Evolutionary conservation across 495 filamentous ascomycete species (phyloP).

Genomic region (Penicillium lagena): DNA sequence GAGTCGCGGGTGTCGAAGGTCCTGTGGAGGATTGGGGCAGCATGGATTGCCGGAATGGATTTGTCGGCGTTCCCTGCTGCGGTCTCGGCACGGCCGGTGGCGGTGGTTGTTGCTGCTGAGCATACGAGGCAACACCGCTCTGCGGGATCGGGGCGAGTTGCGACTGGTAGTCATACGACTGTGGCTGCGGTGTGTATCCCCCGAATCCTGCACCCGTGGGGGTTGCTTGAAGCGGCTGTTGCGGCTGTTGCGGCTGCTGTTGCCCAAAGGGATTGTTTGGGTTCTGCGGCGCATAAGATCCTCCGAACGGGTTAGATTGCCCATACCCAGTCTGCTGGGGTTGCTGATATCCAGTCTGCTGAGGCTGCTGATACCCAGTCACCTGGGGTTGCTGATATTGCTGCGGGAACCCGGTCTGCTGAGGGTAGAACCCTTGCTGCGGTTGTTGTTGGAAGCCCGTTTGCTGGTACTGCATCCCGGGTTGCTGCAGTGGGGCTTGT

Average conservation of each 20-base stretch:
- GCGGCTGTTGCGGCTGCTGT: constrained; percentile 31
- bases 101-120: constrained; percentile 37
- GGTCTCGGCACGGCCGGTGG: constrained; percentile 12
- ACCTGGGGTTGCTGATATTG: constrained; percentile 28
- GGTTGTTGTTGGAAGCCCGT: constrained; percentile 42
- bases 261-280: constrained; percentile 49
- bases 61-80: constrained; percentile 54
- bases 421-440: constrained; percentile 29
- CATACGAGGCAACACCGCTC: constrained; percentile 47
- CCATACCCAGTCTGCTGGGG: constrained; percentile 11
- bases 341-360: constrained; percentile 18
- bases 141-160: constrained; percentile 59
- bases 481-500: constrained; percentile 26
- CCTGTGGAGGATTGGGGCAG: constrained; percentile 51
- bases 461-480: constrained; percentile 41
- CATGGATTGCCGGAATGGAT: constrained; percentile 87
- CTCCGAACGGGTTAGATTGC: constrained; percentile 21
- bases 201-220: constrained; percentile 84
- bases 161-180: constrained; percentile 42
- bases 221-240: constrained; percentile 48
- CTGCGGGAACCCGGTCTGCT: constrained; percentile 26
- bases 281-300: constrained; percentile 41
- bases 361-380: constrained; percentile 34
- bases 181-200: constrained; percentile 68
- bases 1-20: constrained; percentile 29